Evolutionary conservation across 2,329 filamentous ascomycete species (phyloP).

Genomic region (Calonectria honghensis): DNA sequence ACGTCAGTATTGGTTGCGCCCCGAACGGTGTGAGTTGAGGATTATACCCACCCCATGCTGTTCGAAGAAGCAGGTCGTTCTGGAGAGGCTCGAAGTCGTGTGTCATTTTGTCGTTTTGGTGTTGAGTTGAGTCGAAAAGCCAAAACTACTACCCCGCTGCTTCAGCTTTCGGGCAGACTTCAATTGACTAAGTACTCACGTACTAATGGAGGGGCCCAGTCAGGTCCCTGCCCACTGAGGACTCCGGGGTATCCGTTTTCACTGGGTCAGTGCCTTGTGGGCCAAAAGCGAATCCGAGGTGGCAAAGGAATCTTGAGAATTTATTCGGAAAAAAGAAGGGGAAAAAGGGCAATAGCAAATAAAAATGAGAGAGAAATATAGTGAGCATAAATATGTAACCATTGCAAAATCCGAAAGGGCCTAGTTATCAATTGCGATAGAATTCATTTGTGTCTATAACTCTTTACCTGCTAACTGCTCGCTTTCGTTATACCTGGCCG

Average conservation of each 20-base stretch:
- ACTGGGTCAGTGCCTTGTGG: neutral
- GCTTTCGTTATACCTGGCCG: neutral
- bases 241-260: conserved; percentile 19
- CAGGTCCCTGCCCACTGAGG: conserved; percentile 30
- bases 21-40: conserved; percentile 10
- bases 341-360: too few species aligned
- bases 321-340: neutral
- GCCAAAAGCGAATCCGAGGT: neutral
- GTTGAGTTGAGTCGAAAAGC: conserved; percentile 31
- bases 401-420: too few species aligned
- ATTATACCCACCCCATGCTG: conserved; percentile 83
- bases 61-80: conserved; percentile 93
- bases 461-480: neutral
- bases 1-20: conserved; percentile 47
- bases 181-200: conserved; percentile 29
- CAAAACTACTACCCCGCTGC: conserved; percentile 33
- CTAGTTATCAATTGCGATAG: neutral
- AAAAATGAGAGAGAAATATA: too few species aligned
- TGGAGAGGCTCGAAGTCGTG: conserved; percentile 87
- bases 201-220: conserved; percentile 32
- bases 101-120: conserved; percentile 71
- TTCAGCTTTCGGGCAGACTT: conserved; percentile 19
- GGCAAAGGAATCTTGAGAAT: neutral
- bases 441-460: too few species aligned
- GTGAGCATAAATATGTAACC: too few species aligned